Evolutionary conservation across 257 asterid genomes (phyloP).

Genomic region (Fraxinus cuspidata): DNA sequence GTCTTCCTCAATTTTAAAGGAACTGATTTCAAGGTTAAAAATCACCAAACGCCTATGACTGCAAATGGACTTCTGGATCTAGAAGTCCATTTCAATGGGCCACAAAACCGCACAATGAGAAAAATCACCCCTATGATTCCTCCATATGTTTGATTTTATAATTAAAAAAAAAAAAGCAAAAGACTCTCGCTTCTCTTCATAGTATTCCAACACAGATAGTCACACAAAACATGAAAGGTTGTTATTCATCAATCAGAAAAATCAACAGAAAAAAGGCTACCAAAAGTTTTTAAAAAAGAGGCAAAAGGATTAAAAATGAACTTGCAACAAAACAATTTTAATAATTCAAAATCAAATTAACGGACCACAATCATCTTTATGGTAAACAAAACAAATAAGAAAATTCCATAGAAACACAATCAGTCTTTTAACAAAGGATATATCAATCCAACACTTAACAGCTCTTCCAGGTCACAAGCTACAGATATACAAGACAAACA

Average conservation of each 20-base stretch:
- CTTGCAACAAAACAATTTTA: not conserved
- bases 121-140: not conserved
- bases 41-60: not conserved
- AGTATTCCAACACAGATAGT: not conserved
- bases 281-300: not conserved
- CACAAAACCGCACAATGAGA: not conserved
- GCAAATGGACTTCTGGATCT: not conserved
- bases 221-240: not conserved
- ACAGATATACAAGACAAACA: constrained; percentile 18
- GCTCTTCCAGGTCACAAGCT: constrained; percentile 19
- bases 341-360: not conserved
- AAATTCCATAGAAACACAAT: not conserved
- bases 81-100: not conserved
- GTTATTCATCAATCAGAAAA: not conserved
- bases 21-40: not conserved
- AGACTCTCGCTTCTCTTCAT: not conserved
- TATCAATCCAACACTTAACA: constrained; percentile 15
- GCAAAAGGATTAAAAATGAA: not conserved
- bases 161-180: not conserved
- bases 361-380: not conserved
- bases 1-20: not conserved
- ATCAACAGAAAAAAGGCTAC: not conserved
- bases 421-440: not conserved
- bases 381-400: not conserved
- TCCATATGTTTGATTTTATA: not conserved